Evolutionary conservation across 2,329 filamentous ascomycete genomes (phyloP).

Genomic region (Seiridium cupressi): DNA sequence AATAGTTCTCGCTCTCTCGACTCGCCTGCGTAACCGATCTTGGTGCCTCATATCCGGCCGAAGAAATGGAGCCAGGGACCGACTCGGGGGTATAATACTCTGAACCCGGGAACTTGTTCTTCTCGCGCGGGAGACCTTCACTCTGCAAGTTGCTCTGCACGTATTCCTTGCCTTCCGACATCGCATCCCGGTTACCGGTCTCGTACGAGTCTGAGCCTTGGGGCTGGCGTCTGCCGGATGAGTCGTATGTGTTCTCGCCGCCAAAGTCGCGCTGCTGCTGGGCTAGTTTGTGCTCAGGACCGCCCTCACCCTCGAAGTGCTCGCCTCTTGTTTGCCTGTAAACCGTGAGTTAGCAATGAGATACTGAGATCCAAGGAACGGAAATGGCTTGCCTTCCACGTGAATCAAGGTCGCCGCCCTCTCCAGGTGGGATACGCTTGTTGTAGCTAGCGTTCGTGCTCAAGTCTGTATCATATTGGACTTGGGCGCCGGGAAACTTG

Average conservation of each 20-base stretch:
- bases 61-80: slow-evolving; percentile 40
- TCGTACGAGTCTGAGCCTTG: slow-evolving; percentile 6
- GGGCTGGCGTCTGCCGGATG: slow-evolving; percentile 1
- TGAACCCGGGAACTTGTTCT: slow-evolving; percentile 36
- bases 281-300: slow-evolving; percentile 38
- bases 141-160: slow-evolving; percentile 35
- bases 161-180: slow-evolving; percentile 35
- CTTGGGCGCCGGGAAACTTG: slow-evolving; percentile 40
- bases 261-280: slow-evolving; percentile 25
- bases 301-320: slow-evolving; percentile 42
- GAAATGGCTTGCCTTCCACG: slow-evolving; percentile 37
- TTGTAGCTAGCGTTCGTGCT: slow-evolving; percentile 45
- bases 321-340: slow-evolving; percentile 40
- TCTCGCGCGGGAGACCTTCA: slow-evolving; percentile 28
- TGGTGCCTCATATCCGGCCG: slow-evolving; percentile 39
- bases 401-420: slow-evolving; percentile 42
- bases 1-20: slow-evolving; percentile 20
- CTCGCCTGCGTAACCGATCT: slow-evolving; percentile 36
- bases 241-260: slow-evolving; percentile 33
- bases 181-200: slow-evolving; percentile 19
- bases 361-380: neutral
- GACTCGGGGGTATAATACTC: slow-evolving; percentile 39
- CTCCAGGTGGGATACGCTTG: slow-evolving; percentile 42
- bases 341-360: slow-evolving; percentile 10
- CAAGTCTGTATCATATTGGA: slow-evolving; percentile 39